Evolutionary conservation across 257 asterid genomes (phyloP), one percentile per base, ranked within the genome.

Genomic region (Leptodermis oblonga): DNA sequence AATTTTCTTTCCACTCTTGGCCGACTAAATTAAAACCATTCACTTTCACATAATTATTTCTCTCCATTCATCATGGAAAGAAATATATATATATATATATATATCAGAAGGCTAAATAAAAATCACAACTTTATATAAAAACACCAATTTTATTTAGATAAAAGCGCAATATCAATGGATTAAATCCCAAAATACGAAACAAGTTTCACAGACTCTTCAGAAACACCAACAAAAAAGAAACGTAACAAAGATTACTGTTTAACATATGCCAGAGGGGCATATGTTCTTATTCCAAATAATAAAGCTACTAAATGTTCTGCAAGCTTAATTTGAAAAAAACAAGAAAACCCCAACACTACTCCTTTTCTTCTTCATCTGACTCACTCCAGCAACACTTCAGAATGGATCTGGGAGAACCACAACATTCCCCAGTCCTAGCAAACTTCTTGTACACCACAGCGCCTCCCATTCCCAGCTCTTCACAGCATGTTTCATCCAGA

Each of bases 371-470:
- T 37, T 85, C 86, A 33, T 69, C 79, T 26, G 82, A 90, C 71
- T 84, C 95, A 34, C 80, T 85, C 72, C 86, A 78, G 70, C 83
- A 83, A 75, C 94, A 83, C 65, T 86, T 89, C 82, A 92, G 86
- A 76, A 69, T 86, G 30, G 95, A 87, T 83, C 83, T 86, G 4
- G 98, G 95, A 14, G 98, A 92, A 48, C 83, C 86, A 76, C 88
- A 87, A 77, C 87, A 87, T 17, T 68, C 22, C 7, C 66, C 80
- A 55, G 82, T 42, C 74, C 74, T 77, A 9, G 45, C 77, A 73
- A 87, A 92, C 82, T 83, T 92, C 82, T 85, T 89, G 89, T 85
- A 89, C 34, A 87, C 74, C 8, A 89, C 72, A 0, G 89, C 76
- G 10, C 96, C 87, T 9, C 88, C 96, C 68, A 46, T 26, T 70